Evolutionary conservation across 2,329 filamentous ascomycete species (phyloP).

Genomic region (Pseudogymnoascus sp.): DNA sequence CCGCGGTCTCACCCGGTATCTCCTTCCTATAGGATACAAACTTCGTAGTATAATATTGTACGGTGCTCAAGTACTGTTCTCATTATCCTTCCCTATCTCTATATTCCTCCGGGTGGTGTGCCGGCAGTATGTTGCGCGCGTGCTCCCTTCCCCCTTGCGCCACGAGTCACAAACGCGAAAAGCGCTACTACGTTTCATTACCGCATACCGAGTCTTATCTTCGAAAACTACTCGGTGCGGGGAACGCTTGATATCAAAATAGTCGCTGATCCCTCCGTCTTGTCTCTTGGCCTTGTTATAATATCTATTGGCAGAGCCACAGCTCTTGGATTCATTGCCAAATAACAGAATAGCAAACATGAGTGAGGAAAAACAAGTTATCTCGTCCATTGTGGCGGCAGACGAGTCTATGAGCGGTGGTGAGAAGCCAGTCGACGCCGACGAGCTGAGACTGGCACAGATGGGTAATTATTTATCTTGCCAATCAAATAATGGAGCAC

Average conservation of each 20-base stretch:
- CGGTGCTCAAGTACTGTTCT: background rate
- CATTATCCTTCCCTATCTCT: background rate
- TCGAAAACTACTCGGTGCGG: background rate
- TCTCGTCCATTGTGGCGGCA: background rate
- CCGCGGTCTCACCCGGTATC: background rate
- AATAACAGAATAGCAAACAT: background rate
- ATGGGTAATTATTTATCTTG: constrained; percentile 29
- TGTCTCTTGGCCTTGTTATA: background rate
- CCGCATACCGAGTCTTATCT: background rate
- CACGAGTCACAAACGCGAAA: background rate
- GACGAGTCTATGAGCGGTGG: background rate
- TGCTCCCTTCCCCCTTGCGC: background rate
- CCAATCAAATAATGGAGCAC: background rate
- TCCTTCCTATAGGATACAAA: background rate
- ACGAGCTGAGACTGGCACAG: constrained; percentile 35
- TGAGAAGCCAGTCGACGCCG: constrained; percentile 24
- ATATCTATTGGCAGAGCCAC: background rate
- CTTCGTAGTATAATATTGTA: background rate
- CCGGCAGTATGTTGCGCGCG: background rate
- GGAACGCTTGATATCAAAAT: constrained; percentile 5
- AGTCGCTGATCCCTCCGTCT: background rate
- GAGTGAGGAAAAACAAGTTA: background rate
- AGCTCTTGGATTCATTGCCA: background rate
- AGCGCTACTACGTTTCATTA: constrained; percentile 1
- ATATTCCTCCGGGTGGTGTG: background rate